Percentiles rank a stretch among this genome's conserved stretches.
Evolutionary conservation across 768 basidiomycete genomes (phyloP).

Genomic region (Collybia nuda): DNA sequence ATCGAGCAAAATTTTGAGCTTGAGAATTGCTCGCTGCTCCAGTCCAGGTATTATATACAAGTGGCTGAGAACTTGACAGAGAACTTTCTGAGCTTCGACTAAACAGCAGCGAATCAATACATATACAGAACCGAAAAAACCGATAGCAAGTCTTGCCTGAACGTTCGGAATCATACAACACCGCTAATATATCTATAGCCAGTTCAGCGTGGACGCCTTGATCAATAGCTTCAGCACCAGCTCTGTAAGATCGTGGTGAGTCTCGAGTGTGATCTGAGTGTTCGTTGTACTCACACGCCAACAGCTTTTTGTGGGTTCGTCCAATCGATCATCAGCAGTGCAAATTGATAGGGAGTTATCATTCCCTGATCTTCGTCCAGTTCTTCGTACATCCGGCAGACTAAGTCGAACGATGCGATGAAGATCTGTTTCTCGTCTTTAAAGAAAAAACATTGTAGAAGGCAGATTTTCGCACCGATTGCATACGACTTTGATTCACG

Average conservation of each 20-base stretch:
- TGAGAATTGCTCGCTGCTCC: conserved; percentile 38
- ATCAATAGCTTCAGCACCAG: conserved; percentile 5
- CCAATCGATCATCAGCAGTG: conserved; percentile 85
- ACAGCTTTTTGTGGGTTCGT: conserved; percentile 78
- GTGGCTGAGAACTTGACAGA: conserved; percentile 65
- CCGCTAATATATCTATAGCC: conserved; percentile 53
- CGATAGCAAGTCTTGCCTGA: conserved; percentile 31
- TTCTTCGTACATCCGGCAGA: conserved; percentile 56
- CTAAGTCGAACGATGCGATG: conserved; percentile 62
- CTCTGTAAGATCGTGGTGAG: background rate
- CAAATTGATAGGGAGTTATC: conserved; percentile 71
- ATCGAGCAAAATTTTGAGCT: conserved; percentile 46
- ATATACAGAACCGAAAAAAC: background rate
- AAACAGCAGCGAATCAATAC: background rate
- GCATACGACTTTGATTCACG: conserved; percentile 70
- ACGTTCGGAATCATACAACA: conserved; percentile 44
- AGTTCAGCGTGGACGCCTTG: conserved; percentile 54
- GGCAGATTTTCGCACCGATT: conserved; percentile 31
- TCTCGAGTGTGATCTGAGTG: background rate
- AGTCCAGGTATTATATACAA: conserved; percentile 47
- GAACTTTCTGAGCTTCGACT: conserved; percentile 63
- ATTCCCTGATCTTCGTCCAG: conserved; percentile 74
- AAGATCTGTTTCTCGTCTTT: conserved; percentile 54
- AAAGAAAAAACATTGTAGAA: background rate
- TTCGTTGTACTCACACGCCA: conserved; percentile 30